Percentiles rank a stretch among this genome's conserved stretches.
phyloP scores from a whole-genome alignment of 2,329 filamentous ascomycete species.

The Chaetomium olivaceum region DNA sequence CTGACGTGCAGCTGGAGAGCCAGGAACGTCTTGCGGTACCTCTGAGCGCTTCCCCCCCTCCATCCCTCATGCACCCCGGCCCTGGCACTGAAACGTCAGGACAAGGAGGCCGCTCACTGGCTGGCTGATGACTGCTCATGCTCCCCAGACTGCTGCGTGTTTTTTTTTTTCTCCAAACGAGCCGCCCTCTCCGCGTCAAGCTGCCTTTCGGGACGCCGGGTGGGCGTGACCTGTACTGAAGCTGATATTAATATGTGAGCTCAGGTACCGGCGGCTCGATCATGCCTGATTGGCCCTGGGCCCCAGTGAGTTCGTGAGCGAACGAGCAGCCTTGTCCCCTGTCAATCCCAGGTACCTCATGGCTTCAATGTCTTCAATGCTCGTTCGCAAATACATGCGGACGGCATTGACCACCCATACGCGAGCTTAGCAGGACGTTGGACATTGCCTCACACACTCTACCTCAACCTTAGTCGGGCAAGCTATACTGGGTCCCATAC shows the following conservation, averaged over 20 bases:
- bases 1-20: conserved; percentile 29
- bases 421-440: conserved; percentile 20
- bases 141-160: conserved; percentile 24
- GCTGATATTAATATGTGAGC: conserved; percentile 35
- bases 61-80: conserved; percentile 30
- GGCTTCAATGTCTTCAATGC: conserved; percentile 29
- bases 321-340: conserved; percentile 29
- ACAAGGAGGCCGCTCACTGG: conserved; percentile 18
- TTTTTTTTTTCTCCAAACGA: conserved; percentile 24
- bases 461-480: conserved; percentile 32
- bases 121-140: conserved; percentile 21
- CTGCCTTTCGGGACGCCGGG: conserved; percentile 19
- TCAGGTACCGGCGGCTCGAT: conserved; percentile 33
- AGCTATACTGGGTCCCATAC: conserved; percentile 29
- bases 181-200: conserved; percentile 23
- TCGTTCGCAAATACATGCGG: conserved; percentile 18
- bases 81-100: conserved; percentile 34
- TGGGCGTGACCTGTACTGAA: conserved; percentile 30
- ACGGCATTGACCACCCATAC: conserved; percentile 35
- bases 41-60: conserved; percentile 6
- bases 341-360: conserved; percentile 20
- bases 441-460: conserved; percentile 32
- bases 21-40: conserved; percentile 14
- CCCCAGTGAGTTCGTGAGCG: conserved; percentile 21
- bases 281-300: conserved; percentile 30